phyloP scores from a whole-genome alignment of 2,329 filamentous ascomycete genomes.

The Paecilomyces niveus region DNA sequence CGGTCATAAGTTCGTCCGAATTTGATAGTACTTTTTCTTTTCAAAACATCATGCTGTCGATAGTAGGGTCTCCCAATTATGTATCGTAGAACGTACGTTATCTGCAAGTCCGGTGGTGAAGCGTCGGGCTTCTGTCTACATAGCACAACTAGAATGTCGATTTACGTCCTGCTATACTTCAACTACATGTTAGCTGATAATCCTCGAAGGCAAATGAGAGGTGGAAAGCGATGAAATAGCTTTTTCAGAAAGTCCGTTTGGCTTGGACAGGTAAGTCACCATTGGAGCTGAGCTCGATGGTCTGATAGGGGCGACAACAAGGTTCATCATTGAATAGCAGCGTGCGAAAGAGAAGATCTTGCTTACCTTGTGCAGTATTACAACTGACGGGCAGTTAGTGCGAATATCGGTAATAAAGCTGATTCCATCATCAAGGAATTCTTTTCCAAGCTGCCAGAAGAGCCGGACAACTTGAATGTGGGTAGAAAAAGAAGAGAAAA shows the following conservation, averaged over 20 bases:
- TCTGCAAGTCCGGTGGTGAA: background rate
- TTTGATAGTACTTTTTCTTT: conserved; percentile 44
- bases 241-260: conserved; percentile 54
- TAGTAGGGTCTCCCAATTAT: background rate
- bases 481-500: conserved; percentile 9
- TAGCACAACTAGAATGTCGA: background rate
- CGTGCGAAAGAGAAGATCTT: conserved; percentile 7
- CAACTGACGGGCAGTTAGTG: background rate
- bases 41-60: conserved; percentile 36
- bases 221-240: conserved; percentile 3
- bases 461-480: conserved; percentile 2
- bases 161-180: conserved; percentile 10
- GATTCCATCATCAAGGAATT: background rate
- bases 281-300: conserved; percentile 35
- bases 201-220: conserved; percentile 4
- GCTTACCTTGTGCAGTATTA: conserved; percentile 2
- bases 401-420: background rate
- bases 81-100: conserved; percentile 1
- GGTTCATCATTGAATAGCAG: conserved; percentile 46
- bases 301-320: conserved; percentile 59
- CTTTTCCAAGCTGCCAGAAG: background rate
- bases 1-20: conserved; percentile 37
- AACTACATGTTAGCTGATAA: conserved; percentile 18
- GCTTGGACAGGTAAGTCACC: conserved; percentile 57
- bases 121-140: background rate